Evolutionary conservation across 176 grass and related monocot genomes (phyloP).

Genomic region (Elymus sibiricus): DNA sequence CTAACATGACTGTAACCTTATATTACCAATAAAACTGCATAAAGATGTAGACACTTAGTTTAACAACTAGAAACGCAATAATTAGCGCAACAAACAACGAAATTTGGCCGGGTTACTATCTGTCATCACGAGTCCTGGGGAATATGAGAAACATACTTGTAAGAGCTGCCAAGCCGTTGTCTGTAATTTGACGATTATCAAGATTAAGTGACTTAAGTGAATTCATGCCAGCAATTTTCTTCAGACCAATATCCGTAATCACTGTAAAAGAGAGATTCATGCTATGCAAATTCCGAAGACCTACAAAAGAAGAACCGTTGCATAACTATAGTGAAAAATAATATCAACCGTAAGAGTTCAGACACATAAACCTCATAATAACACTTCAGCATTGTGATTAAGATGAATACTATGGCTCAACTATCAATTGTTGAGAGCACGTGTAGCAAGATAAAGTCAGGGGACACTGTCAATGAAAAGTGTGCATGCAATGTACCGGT

Average conservation of each 20-base stretch:
- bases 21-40: neutral
- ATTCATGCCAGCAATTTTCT: conserved; percentile 71
- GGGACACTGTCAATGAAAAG: neutral
- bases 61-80: neutral
- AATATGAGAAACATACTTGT: conserved; percentile 48
- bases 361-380: neutral
- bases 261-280: conserved; percentile 90
- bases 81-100: neutral
- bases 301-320: conserved; percentile 35
- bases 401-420: neutral
- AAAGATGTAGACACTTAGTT: neutral
- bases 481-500: neutral
- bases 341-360: conserved; percentile 1
- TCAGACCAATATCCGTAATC: conserved; percentile 74
- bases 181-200: conserved; percentile 85
- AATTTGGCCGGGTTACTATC: neutral
- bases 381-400: neutral
- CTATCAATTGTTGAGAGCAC: neutral
- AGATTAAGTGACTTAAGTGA: conserved; percentile 83
- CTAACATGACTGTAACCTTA: neutral
- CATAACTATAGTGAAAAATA: neutral
- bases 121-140: neutral
- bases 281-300: conserved; percentile 65
- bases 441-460: neutral
- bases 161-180: conserved; percentile 76